Evolutionary conservation across 768 basidiomycete species (phyloP), one percentile per base, ranked within the genome.

Genomic region (Lactarius vividus): DNA sequence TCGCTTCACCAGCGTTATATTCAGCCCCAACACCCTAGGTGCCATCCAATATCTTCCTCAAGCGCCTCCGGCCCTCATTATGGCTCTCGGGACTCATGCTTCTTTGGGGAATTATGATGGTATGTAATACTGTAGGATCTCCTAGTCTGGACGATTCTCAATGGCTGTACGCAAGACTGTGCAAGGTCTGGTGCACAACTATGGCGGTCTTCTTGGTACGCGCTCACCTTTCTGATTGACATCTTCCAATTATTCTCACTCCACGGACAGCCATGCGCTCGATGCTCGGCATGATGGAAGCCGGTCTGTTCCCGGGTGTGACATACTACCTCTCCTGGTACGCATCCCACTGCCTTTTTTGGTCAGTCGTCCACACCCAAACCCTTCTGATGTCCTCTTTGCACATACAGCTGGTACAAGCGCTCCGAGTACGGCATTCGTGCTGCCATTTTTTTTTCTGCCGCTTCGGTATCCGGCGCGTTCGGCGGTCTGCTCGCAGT

Each of bases 381-480:
- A 42, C 33, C 57, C 44, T 16, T 56, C 42, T 57, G 31, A 29
- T 16, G n/a, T 49, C 37, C 23, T 26, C 57, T 67, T 58, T 67
- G 9, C 71, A 63, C 35, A 3, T 37, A 37, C 64, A 83, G 82
- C 67, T 86, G 85, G 85, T 87, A 87, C 76, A 81, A 87, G 70
- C 88, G 90, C 40, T 86, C 86, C 16, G 92, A 94, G 72, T 90
- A 91, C 68, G 91, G 89, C 64, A 78, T 84, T 61, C 79, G 79
- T 49, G 74, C 76, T 23, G 78, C 79, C 31, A 65, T 81, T 29
- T 83, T 83, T 78, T 83, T 82, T 77, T 78, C 78, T 0, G 80
- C 91, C 3, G 91, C 91, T 0, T 91, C 89, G 2, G 83, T 90
- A 0, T 86, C 89, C 2, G 92, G 91, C n/a, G 90, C 91, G 26